A percentile compares a stretch with the other conserved stretches of the same genome.
Evolutionary conservation across 164 flowering plant species (phyloP).

Genomic region (Kalanchoe fedtschenkoi): DNA sequence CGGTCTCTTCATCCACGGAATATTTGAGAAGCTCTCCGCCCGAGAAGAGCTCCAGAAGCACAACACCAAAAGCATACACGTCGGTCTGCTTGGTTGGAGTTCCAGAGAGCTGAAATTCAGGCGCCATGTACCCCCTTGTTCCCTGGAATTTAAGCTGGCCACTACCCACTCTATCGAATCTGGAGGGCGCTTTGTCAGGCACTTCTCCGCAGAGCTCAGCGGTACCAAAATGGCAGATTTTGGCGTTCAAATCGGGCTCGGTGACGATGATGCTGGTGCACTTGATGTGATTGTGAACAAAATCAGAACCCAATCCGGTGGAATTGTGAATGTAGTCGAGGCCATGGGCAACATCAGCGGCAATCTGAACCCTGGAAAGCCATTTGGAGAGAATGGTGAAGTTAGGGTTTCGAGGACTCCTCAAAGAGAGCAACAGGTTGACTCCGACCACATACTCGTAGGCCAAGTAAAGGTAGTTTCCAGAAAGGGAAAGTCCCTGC

Average conservation of each 20-base stretch:
- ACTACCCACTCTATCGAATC: slow-evolving; percentile 18
- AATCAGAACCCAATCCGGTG: slow-evolving; percentile 20
- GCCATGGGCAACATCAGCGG: slow-evolving; percentile 47
- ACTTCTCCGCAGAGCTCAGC: slow-evolving; percentile 41
- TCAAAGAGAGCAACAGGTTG: slow-evolving; percentile 28
- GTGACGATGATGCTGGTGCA: slow-evolving; percentile 36
- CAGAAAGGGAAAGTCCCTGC: slow-evolving; percentile 40
- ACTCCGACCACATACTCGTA: slow-evolving; percentile 40
- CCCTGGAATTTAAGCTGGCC: slow-evolving; percentile 38
- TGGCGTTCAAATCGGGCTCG: slow-evolving; percentile 29
- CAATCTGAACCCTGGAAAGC: slow-evolving; percentile 46
- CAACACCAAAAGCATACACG: slow-evolving; percentile 72
- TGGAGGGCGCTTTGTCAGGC: neutral
- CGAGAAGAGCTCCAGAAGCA: slow-evolving; percentile 54
- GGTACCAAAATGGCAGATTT: slow-evolving; percentile 56
- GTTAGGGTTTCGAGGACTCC: slow-evolving; percentile 33
- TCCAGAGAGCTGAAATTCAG: slow-evolving; percentile 44
- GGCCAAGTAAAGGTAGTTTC: slow-evolving; percentile 36
- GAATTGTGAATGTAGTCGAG: slow-evolving; percentile 50
- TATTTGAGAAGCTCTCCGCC: slow-evolving; percentile 56
- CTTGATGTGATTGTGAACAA: slow-evolving; percentile 50
- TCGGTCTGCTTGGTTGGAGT: slow-evolving; percentile 37
- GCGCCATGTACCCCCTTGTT: slow-evolving; percentile 75
- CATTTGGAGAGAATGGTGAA: slow-evolving; percentile 44
- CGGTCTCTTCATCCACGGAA: slow-evolving; percentile 23